Evolutionary conservation across 441 rosid genomes (phyloP).

Genomic region (Gossypium gossypioides): DNA sequence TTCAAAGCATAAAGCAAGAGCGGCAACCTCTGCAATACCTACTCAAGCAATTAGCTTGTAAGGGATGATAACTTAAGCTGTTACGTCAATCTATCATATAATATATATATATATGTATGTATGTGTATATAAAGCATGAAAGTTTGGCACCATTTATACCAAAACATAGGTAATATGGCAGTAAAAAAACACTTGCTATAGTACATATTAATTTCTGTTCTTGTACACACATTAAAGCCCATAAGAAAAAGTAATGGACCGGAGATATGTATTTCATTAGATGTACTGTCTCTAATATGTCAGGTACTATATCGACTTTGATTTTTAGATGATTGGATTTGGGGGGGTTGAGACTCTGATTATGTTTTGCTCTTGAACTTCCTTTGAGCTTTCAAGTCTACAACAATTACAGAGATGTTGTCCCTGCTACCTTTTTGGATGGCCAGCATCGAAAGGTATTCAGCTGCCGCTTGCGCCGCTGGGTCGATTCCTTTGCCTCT

Average conservation of each 20-base stretch:
- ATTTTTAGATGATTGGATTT: not conserved
- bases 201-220: slow-evolving; percentile 34
- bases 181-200: slow-evolving; percentile 21
- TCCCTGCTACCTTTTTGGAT: slow-evolving; percentile 71
- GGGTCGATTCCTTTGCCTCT: slow-evolving; percentile 56
- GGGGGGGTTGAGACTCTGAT: slow-evolving; percentile 14
- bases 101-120: not conserved
- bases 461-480: slow-evolving; percentile 73
- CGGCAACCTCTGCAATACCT: slow-evolving; percentile 33
- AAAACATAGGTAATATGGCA: slow-evolving; percentile 16
- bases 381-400: slow-evolving; percentile 77
- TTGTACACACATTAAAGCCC: slow-evolving; percentile 63
- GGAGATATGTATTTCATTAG: slow-evolving; percentile 39
- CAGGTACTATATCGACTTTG: slow-evolving; percentile 21
- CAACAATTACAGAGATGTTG: slow-evolving; percentile 67
- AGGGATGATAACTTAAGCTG: slow-evolving; percentile 20
- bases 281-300: slow-evolving; percentile 29
- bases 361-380: slow-evolving; percentile 58
- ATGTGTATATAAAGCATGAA: not conserved
- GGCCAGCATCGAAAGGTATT: slow-evolving; percentile 58
- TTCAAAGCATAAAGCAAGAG: slow-evolving; percentile 53
- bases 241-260: slow-evolving; percentile 68
- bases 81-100: not conserved
- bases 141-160: not conserved
- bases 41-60: slow-evolving; percentile 38